A percentile compares a stretch with the other conserved stretches of the same genome.
Conservation (phyloP, 345 rosid genomes). For the Acer saccharum region DNA sequence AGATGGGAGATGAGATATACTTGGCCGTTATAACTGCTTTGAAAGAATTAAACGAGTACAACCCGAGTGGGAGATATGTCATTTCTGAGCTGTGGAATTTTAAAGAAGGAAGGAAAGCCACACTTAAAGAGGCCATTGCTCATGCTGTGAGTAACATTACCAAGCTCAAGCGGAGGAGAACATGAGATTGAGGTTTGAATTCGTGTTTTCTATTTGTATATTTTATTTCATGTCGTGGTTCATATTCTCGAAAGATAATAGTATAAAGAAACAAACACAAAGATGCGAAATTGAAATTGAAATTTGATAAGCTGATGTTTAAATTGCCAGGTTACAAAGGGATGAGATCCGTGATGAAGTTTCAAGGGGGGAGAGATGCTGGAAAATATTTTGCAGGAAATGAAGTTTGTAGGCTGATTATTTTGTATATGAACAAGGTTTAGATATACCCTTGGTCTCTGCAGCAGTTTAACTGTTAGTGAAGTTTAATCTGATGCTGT, state of each 20-base stretch:
- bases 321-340: not conserved
- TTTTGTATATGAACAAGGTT: not conserved
- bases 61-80: conserved; percentile 73
- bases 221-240: not conserved
- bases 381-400: not conserved
- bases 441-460: not conserved
- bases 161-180: conserved; percentile 50
- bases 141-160: conserved; percentile 43
- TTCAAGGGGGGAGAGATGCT: not conserved
- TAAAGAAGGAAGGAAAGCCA: conserved; percentile 72
- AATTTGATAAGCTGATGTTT: not conserved
- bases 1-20: conserved; percentile 64
- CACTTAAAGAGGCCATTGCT: conserved; percentile 73
- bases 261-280: not conserved
- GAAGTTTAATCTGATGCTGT: not conserved
- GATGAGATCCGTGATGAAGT: not conserved
- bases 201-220: not conserved
- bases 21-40: conserved; percentile 58
- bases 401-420: not conserved
- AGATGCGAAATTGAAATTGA: not conserved
- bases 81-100: conserved; percentile 64
- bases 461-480: not conserved
- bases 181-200: too few relatives aligned
- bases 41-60: conserved; percentile 72
- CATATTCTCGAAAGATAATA: not conserved